Evolutionary conservation across 164 flowering plant species (phyloP).

Genomic region (Stephania yunnanensis): DNA sequence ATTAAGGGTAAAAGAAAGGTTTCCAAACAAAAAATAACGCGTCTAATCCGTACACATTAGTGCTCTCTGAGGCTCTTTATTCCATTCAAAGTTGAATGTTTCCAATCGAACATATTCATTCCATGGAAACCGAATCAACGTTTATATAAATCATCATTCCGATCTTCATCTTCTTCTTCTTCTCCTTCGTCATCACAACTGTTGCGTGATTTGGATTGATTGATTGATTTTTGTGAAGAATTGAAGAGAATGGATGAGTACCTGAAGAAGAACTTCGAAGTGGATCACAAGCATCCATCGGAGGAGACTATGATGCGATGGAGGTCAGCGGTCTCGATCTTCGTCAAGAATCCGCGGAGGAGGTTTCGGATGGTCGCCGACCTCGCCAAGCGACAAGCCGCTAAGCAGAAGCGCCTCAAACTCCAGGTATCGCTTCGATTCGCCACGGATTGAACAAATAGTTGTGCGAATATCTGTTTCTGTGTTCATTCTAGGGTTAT

Average conservation of each 20-base stretch:
- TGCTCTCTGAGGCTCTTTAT: no score
- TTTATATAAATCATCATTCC: not conserved
- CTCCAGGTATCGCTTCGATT: slow-evolving; percentile 29
- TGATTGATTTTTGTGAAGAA: no score
- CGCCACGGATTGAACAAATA: not conserved
- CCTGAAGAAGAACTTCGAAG: slow-evolving; percentile 49
- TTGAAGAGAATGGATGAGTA: slow-evolving; percentile 41
- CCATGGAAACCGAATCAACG: not conserved
- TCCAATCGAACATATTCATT: not conserved
- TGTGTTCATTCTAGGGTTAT: not conserved
- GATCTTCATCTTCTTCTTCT: not conserved
- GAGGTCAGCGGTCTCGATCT: slow-evolving; percentile 53
- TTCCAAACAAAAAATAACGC: no score
- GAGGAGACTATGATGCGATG: slow-evolving; percentile 60
- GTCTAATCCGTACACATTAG: no score
- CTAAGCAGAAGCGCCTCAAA: slow-evolving; percentile 32
- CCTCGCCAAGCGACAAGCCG: slow-evolving; percentile 53
- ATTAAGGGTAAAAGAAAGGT: no score
- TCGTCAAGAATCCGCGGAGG: slow-evolving; percentile 60
- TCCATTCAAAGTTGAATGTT: not conserved
- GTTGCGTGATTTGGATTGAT: no score
- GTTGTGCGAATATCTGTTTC: not conserved
- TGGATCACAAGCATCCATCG: slow-evolving; percentile 46
- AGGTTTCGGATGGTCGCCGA: slow-evolving; percentile 72
- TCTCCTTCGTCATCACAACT: not conserved